A percentile compares a stretch with the other conserved stretches of the same genome.
These are phyloP conservation scores for Lachancea sp. DNA, from an alignment of 805 yeast species.

Conservation along the genomic window DNA sequence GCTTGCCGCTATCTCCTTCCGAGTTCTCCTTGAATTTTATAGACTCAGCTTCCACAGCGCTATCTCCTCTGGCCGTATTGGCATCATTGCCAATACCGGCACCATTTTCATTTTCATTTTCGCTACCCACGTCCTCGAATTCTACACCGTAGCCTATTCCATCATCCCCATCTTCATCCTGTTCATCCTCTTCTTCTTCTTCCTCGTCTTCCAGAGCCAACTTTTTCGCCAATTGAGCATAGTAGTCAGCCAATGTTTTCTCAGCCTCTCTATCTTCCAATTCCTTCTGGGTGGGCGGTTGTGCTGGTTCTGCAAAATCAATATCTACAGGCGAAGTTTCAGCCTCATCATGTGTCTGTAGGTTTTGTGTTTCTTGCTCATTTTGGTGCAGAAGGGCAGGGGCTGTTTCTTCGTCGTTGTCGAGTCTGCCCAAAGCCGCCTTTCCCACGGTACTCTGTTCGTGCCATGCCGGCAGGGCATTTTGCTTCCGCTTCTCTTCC, in stretches of 20 bases:
- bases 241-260: slow-evolving; percentile 67
- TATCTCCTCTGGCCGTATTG: slow-evolving; percentile 4
- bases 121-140: slow-evolving; percentile 14
- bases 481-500: slow-evolving; percentile 74
- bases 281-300: slow-evolving; percentile 30
- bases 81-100: neutral
- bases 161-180: slow-evolving; percentile 38
- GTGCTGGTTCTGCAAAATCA: slow-evolving; percentile 7
- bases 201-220: slow-evolving; percentile 58
- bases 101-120: slow-evolving; percentile 10
- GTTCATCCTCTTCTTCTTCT: slow-evolving; percentile 48
- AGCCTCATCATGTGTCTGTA: slow-evolving; percentile 12
- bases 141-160: slow-evolving; percentile 30
- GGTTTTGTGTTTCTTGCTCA: slow-evolving; percentile 16
- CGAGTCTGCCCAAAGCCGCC: slow-evolving; percentile 48
- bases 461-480: slow-evolving; percentile 97
- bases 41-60: slow-evolving; percentile 5
- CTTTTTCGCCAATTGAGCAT: slow-evolving; percentile 66
- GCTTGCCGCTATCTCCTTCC: slow-evolving; percentile 13
- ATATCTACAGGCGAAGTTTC: slow-evolving; percentile 6
- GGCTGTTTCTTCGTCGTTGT: slow-evolving; percentile 41
- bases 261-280: slow-evolving; percentile 61
- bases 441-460: slow-evolving; percentile 83
- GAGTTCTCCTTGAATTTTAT: neutral
- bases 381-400: slow-evolving; percentile 7